These are phyloP conservation scores for Gossypium anomalum DNA, from an alignment of 345 rosid genomes.

Conservation along the genomic window DNA sequence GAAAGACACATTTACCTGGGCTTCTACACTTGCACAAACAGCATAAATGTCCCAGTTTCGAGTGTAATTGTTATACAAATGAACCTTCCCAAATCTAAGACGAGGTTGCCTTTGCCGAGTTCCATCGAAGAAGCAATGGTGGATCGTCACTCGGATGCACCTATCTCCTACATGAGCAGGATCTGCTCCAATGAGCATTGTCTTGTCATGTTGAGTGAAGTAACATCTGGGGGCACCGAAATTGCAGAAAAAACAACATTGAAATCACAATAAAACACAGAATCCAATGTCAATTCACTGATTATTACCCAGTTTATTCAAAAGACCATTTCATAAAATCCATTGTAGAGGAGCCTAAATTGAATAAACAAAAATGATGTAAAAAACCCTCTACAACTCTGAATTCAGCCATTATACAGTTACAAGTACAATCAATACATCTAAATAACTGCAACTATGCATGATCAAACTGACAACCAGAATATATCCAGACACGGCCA, in stretches of 20 bases:
- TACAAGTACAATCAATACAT: not conserved
- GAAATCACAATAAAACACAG: slow-evolving; percentile 10
- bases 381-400: not conserved
- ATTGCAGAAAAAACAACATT: not conserved
- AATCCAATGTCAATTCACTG: not conserved
- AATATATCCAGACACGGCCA: too few relatives aligned
- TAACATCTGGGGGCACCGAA: slow-evolving; percentile 48
- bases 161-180: slow-evolving; percentile 71
- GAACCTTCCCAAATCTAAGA: slow-evolving; percentile 83
- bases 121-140: slow-evolving; percentile 91
- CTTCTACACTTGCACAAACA: slow-evolving; percentile 89
- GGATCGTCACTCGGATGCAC: slow-evolving; percentile 79
- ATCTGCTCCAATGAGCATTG: slow-evolving; percentile 82
- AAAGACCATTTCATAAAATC: not conserved
- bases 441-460: not conserved
- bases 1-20: slow-evolving; percentile 48
- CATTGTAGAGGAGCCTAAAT: not conserved
- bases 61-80: slow-evolving; percentile 81
- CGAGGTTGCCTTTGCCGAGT: slow-evolving; percentile 89
- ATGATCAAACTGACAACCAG: too few relatives aligned
- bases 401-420: not conserved
- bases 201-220: slow-evolving; percentile 76
- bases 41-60: slow-evolving; percentile 91
- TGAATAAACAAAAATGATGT: not conserved
- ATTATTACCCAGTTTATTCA: not conserved